Evolutionary conservation across 768 basidiomycete species (phyloP).

Genomic region (Suillus paluster): DNA sequence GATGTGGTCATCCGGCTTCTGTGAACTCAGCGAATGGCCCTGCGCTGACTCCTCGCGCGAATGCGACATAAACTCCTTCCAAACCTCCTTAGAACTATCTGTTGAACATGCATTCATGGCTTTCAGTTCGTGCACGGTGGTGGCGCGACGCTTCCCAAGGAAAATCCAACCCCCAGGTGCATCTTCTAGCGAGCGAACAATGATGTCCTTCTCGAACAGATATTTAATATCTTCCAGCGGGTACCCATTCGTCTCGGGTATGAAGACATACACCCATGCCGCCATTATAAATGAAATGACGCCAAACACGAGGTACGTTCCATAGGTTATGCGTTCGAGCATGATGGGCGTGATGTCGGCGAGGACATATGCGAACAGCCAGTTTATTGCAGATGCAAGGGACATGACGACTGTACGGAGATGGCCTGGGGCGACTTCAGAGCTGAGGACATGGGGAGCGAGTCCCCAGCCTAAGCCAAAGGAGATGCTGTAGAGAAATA

Average conservation of each 20-base stretch:
- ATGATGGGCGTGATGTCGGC: constrained; percentile 41
- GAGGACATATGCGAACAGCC: constrained; percentile 44
- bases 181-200: constrained; percentile 34
- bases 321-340: constrained; percentile 29
- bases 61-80: background rate
- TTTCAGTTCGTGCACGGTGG: constrained; percentile 31
- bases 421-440: constrained; percentile 42
- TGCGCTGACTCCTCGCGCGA: background rate
- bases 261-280: constrained; percentile 37
- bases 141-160: constrained; percentile 25
- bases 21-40: background rate
- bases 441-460: constrained; percentile 37
- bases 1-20: background rate
- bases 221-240: constrained; percentile 42
- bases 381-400: constrained; percentile 34
- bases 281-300: constrained; percentile 33
- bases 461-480: constrained; percentile 41
- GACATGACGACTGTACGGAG: constrained; percentile 37
- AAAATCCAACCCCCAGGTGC: constrained; percentile 38
- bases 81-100: background rate
- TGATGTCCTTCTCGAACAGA: constrained; percentile 38
- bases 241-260: constrained; percentile 45
- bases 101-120: background rate
- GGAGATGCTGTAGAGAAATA: constrained; percentile 41
- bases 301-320: constrained; percentile 39